A percentile compares a stretch with the other conserved stretches of the same genome.
phyloP scores from a whole-genome alignment of 768 basidiomycete species.

The Macrolepiota albuminosa region DNA sequence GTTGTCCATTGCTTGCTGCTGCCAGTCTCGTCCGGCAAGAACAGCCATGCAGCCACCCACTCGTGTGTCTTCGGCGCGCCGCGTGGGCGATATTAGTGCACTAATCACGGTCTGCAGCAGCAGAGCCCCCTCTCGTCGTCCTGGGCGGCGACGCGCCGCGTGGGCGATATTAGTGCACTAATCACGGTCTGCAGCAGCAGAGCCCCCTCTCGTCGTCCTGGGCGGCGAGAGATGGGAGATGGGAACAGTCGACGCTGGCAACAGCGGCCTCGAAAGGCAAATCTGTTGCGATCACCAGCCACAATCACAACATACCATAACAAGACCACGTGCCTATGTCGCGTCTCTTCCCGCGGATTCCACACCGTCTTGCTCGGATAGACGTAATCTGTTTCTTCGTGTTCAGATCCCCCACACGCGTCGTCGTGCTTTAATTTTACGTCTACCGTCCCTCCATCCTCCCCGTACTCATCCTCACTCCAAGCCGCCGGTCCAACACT shows the following conservation, averaged over 20 bases:
- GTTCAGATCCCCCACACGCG: conserved; percentile 8
- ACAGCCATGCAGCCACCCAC: conserved; percentile 56
- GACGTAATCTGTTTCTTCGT: conserved; percentile 9
- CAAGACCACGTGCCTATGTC: conserved; percentile 18
- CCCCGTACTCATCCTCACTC: too few species aligned
- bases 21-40: conserved; percentile 76
- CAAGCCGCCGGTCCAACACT: too few species aligned
- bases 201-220: conserved; percentile 10
- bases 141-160: conserved; percentile 8
- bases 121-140: conserved; percentile 10
- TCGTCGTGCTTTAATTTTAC: background rate
- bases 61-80: conserved; percentile 12
- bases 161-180: background rate
- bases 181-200: conserved; percentile 14
- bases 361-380: conserved; percentile 9
- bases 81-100: background rate
- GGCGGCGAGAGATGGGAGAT: conserved; percentile 14
- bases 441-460: background rate
- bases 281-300: conserved; percentile 34
- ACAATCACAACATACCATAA: conserved; percentile 29
- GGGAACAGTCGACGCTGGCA: conserved; percentile 25
- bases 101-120: conserved; percentile 16
- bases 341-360: conserved; percentile 5
- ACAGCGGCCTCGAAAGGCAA: conserved; percentile 25
- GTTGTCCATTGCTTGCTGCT: conserved; percentile 50